Conservation (phyloP, 768 basidiomycete species). For the Tricholoma flavovirens region DNA sequence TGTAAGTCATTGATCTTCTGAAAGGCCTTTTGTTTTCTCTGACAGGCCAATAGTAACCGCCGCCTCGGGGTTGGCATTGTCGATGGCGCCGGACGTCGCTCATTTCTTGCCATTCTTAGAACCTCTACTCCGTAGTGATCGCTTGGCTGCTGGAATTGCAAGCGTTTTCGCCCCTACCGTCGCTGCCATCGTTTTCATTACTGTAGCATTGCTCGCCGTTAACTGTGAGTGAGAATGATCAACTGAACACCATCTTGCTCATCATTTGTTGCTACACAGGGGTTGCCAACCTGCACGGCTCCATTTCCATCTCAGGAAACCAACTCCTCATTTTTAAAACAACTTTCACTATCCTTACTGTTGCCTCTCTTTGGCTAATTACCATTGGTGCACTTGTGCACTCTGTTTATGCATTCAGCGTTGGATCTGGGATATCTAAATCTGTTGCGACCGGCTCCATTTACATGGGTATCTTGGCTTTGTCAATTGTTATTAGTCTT, state of each 20-base stretch:
- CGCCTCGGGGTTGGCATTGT: slow-evolving; percentile 59
- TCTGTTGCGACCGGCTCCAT: slow-evolving; percentile 65
- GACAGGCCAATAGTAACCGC: slow-evolving; percentile 51
- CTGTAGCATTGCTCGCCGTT: slow-evolving; percentile 45
- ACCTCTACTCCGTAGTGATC: slow-evolving; percentile 42
- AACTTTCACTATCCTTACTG: slow-evolving; percentile 52
- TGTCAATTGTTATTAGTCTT: slow-evolving; percentile 54
- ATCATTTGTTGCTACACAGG: slow-evolving; percentile 30
- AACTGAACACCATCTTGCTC: background rate
- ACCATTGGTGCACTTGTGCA: slow-evolving; percentile 67
- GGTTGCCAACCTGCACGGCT: slow-evolving; percentile 46
- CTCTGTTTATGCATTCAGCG: slow-evolving; percentile 53
- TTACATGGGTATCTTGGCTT: slow-evolving; percentile 59
- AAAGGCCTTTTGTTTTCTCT: slow-evolving; percentile 4
- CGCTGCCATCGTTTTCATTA: slow-evolving; percentile 52
- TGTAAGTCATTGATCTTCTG: slow-evolving; percentile 39
- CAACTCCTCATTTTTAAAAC: slow-evolving; percentile 59
- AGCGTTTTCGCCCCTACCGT: slow-evolving; percentile 66
- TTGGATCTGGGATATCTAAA: slow-evolving; percentile 27
- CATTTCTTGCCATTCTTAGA: slow-evolving; percentile 65
- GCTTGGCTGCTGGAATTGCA: slow-evolving; percentile 56
- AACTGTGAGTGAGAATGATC: slow-evolving; percentile 40
- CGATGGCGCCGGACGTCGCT: slow-evolving; percentile 66
- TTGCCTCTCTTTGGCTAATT: slow-evolving; percentile 55
- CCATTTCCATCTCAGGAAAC: slow-evolving; percentile 57